Conservation (phyloP, 176 grass and related monocot genomes). For the Tillandsia leiboldiana region DNA sequence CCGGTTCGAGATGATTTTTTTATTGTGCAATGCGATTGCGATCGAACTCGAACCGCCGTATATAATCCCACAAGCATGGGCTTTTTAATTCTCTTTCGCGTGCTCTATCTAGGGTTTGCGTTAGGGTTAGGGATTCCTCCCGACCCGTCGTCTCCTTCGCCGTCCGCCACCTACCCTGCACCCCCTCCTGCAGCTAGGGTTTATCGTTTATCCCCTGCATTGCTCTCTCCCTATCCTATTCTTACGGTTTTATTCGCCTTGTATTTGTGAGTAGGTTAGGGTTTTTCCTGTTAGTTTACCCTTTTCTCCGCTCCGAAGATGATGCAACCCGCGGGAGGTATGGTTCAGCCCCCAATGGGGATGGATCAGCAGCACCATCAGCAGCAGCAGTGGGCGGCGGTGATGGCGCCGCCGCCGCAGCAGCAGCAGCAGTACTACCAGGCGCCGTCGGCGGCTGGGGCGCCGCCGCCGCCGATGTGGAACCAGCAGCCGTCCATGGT, state of each 20-base stretch:
- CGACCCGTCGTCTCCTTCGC: too few species aligned
- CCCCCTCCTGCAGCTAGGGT: too few species aligned
- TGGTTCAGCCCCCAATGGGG: conserved; percentile 7
- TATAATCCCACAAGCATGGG: too few species aligned
- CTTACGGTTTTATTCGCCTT: background rate
- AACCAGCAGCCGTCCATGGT: conserved; percentile 19
- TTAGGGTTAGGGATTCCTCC: too few species aligned
- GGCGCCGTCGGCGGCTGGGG: background rate
- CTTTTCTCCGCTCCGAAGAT: background rate
- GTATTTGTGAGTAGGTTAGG: background rate
- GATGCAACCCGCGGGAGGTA: conserved; percentile 19
- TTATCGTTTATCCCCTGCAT: too few species aligned
- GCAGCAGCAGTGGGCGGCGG: conserved; percentile 13
- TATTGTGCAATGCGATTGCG: too few species aligned
- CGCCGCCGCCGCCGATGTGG: conserved; percentile 18
- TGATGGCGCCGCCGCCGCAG: conserved; percentile 11
- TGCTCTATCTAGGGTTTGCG: too few species aligned
- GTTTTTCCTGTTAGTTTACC: background rate
- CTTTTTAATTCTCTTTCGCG: too few species aligned
- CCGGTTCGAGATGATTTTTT: too few species aligned
- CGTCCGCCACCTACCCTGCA: too few species aligned
- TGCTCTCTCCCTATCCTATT: too few species aligned
- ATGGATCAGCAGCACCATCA: background rate
- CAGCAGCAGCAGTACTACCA: conserved; percentile 4
- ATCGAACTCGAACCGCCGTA: too few species aligned